Percentiles rank a stretch among this genome's conserved stretches.
Evolutionary conservation across 1,284 basidiomycete species (phyloP).

Genomic region (Ustilago loliicola): DNA sequence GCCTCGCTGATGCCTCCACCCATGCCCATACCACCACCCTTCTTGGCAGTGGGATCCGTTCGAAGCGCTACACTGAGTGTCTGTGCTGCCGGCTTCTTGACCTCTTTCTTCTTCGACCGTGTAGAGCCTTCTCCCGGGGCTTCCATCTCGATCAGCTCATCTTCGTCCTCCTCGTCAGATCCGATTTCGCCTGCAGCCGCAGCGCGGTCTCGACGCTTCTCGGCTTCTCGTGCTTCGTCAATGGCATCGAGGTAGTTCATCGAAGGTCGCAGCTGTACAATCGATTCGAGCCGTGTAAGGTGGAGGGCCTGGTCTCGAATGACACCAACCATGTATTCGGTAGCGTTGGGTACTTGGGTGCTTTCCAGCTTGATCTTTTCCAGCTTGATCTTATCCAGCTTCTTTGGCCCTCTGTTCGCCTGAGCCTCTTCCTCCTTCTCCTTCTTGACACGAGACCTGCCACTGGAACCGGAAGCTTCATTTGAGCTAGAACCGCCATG

Average conservation of each 20-base stretch:
- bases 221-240: slow-evolving; percentile 55
- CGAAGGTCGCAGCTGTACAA: slow-evolving; percentile 66
- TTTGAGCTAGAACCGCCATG: slow-evolving; percentile 29
- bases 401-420: slow-evolving; percentile 40
- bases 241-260: slow-evolving; percentile 68
- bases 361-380: slow-evolving; percentile 67
- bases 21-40: slow-evolving; percentile 36
- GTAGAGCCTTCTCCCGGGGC: slow-evolving; percentile 37
- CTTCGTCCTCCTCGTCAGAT: slow-evolving; percentile 59
- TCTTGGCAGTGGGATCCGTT: slow-evolving; percentile 40
- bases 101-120: slow-evolving; percentile 50
- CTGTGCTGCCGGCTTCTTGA: slow-evolving; percentile 49
- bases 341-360: slow-evolving; percentile 59
- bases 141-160: slow-evolving; percentile 53
- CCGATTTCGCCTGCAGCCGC: slow-evolving; percentile 38
- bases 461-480: slow-evolving; percentile 17
- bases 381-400: slow-evolving; percentile 64
- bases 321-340: slow-evolving; percentile 67
- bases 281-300: slow-evolving; percentile 61
- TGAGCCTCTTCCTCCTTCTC: slow-evolving; percentile 44
- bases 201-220: slow-evolving; percentile 61
- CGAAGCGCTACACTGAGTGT: slow-evolving; percentile 64
- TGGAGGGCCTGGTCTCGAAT: slow-evolving; percentile 65
- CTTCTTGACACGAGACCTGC: slow-evolving; percentile 37
- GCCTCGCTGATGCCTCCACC: slow-evolving; percentile 45